Base-by-base conservation (phyloP, 1,284 basidiomycete species). In the Melampsora abietis-canadensis region DNA sequence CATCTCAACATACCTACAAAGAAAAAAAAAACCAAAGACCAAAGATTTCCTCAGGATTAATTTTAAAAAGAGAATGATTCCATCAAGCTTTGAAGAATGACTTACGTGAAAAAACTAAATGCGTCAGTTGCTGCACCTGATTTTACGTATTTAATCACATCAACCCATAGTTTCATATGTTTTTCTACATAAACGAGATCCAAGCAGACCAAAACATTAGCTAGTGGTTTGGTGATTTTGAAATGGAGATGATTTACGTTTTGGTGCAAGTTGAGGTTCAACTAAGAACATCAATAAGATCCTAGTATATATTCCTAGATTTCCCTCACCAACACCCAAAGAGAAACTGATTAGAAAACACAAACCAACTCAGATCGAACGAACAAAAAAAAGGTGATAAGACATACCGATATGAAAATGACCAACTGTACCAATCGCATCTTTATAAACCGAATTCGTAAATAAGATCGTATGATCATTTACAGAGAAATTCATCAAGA, bases 241-340 rank as follows among this genome's bases (percentile, higher is more conserved):
- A 40, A 8, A 8, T 8, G 10, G 12, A 40, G 17, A 40, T 40
- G 15, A 19, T 64, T 66, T 27, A 75, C 72, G 30, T 30, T n/a
- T 44, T 21, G 72, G 72, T 5, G 65, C 72, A 21, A 64, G 59
- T 27, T 30, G 7, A 15, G 34, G 27, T 51, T 75, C 72, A 15
- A 67, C 31, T 27, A 75, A 47, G 19, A 75, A 75, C 65, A 67
- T 75, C 47, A 75, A 60, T 59, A 75, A 44, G 17, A 67, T 62
- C 34, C 72, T 66, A 19, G 64, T 51, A 31, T 61, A 75, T 24
- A 66, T 67, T 10, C 72, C 72, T 75, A 46, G 15, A 60, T 30
- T 1, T n/a, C 21, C 8, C 19, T 60, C n/a, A n/a, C 19, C 14
- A 5, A 62, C 12, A 34, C 6, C 34, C 21, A n/a, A 24, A 24